phyloP scores from a whole-genome alignment of 2,329 filamentous ascomycete genomes.

The Diaporthe citri region DNA sequence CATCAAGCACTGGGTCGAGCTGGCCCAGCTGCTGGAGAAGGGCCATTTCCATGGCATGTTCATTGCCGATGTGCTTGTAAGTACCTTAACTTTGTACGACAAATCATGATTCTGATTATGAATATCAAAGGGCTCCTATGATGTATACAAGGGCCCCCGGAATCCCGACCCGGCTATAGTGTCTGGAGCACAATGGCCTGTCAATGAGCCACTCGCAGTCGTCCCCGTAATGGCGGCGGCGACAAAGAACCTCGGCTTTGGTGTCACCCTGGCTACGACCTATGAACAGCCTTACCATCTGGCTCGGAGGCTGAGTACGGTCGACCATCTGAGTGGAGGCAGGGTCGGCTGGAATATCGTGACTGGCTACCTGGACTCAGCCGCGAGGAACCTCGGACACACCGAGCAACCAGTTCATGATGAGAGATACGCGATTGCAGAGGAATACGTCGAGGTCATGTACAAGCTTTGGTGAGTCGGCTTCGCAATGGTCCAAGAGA shows the following conservation, averaged over 20 bases:
- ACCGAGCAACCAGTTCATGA: conserved; percentile 63
- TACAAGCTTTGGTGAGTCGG: conserved; percentile 66
- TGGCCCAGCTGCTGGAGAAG: conserved; percentile 53
- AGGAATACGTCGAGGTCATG: conserved; percentile 74
- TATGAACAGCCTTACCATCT: conserved; percentile 80
- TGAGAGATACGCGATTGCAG: conserved; percentile 72
- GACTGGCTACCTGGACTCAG: conserved; percentile 78
- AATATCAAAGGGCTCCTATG: conserved; percentile 66
- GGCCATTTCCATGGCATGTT: conserved; percentile 56
- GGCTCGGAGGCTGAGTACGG: conserved; percentile 73
- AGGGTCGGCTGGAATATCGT: conserved; percentile 75
- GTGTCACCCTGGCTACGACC: conserved; percentile 77
- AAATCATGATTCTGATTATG: neutral
- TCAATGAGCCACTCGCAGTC: conserved; percentile 75
- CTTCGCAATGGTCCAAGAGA: conserved; percentile 40
- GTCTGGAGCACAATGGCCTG: conserved; percentile 77
- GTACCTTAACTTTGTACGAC: neutral
- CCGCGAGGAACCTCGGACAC: conserved; percentile 74
- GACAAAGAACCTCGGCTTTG: conserved; percentile 76
- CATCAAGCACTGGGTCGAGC: conserved; percentile 49
- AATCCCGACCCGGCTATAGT: conserved; percentile 71
- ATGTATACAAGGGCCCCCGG: conserved; percentile 72
- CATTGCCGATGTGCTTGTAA: conserved; percentile 51
- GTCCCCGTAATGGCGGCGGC: conserved; percentile 78
- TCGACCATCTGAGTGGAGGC: conserved; percentile 76